Evolutionary conservation across 257 asterid genomes (phyloP), one percentile per base, ranked within the genome.

Genomic region (Ligustrum vulgare): DNA sequence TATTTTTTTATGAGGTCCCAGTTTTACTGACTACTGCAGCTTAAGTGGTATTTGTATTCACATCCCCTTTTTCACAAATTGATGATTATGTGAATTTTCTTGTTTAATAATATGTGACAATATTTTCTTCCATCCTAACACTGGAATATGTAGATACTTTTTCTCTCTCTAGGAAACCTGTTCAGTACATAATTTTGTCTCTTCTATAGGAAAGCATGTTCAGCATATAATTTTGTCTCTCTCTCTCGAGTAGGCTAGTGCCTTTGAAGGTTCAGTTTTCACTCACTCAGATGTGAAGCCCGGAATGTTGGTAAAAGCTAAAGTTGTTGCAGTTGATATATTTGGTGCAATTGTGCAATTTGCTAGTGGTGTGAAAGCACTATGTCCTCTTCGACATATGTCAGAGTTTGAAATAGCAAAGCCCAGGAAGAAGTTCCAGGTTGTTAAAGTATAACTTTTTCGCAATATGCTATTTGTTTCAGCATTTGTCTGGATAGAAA

Each of bases 331-430:
- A 69, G 94, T 90, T 33, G 92, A 91, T 80, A 83, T 86, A 75
- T 95, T 89, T 79, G 99, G 97, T 80, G 96, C 98, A 72, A 89
- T 93, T 78, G 97, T 95, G 80, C 97, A 91, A 81, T 87, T 92
- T 79, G 85, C 94, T 56, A 86, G 96, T 81, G 97, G 98, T 34
- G 89, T 95, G 78, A 95, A 95, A 84, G 98, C 98, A n/a, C 94
- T 91, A 9, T 95, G 99, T 71, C 99, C 99, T 77, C 98, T 95
- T 77, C 96, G 99, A 23, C 99, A 95, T 81, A 95, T 95, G 99
- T 93, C 99, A 56, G 99, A 95, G 89, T 87, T 93, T 80, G 99
- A 95, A 83, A 95, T 91, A 74, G 62, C 84, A 68, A 95, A 91
- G 85, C 98, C 99, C n/a, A 88, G 96, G 70, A 95, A 93, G 79